Conservation (phyloP, 352 stramenopile genomes). For the Pythium biforme region DNA sequence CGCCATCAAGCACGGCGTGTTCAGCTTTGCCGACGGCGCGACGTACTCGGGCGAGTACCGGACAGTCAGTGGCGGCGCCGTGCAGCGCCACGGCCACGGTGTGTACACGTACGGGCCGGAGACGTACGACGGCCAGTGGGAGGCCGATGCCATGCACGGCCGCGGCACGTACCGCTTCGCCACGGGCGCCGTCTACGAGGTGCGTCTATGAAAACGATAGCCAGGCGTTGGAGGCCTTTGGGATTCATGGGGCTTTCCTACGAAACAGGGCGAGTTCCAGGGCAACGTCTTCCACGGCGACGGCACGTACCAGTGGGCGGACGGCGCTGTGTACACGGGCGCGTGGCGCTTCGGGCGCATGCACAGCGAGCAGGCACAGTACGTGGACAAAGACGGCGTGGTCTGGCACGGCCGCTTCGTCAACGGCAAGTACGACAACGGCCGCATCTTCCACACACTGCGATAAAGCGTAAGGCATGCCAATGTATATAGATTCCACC, state of each 20-base stretch:
- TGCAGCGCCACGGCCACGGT: conserved; percentile 50
- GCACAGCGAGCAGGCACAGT: conserved; percentile 62
- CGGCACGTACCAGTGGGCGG: conserved; percentile 63
- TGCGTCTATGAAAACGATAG: conserved; percentile 13
- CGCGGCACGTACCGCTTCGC: conserved; percentile 62
- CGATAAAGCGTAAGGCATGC: conserved; percentile 45
- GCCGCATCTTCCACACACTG: conserved; percentile 72
- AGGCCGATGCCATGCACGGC: conserved; percentile 69
- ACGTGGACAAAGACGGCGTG: conserved; percentile 76
- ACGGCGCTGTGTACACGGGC: conserved; percentile 65
- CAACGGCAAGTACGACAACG: conserved; percentile 86
- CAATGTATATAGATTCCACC: too few relatives aligned
- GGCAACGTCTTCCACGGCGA: conserved; percentile 58
- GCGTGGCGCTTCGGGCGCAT: conserved; percentile 65
- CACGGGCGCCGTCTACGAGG: conserved; percentile 68
- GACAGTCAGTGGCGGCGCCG: conserved; percentile 22
- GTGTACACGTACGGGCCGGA: conserved; percentile 53
- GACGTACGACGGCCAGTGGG: conserved; percentile 63
- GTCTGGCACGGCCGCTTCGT: conserved; percentile 66
- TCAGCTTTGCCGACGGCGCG: conserved; percentile 66
- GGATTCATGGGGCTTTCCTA: neutral
- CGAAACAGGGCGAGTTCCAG: conserved; percentile 52
- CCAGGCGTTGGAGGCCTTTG: too few relatives aligned
- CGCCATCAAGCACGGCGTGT: conserved; percentile 43
- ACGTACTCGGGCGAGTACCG: conserved; percentile 63